Base-by-base conservation (phyloP, 2,329 filamentous ascomycete species). In the Phaeosphaeria sp. region DNA sequence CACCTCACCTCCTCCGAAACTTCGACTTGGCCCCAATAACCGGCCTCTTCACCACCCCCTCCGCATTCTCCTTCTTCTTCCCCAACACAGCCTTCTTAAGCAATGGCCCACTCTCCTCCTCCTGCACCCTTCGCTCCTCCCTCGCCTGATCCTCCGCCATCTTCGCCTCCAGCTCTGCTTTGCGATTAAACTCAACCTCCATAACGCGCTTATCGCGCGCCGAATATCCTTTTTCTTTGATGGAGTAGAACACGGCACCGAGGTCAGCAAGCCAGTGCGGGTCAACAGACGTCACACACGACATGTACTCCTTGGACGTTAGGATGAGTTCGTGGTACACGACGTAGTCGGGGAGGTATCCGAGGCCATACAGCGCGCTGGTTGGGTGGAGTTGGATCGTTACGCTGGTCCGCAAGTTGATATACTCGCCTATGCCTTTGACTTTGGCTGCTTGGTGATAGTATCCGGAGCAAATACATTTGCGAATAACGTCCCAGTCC, bases 251-350 rank as follows among this genome's bases (percentile, higher is more conserved):
- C 0, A 99, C 95, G 1, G 93, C 95, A 33, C 96, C 95, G 6
- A 99, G 83, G 74, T 99, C 95, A 6, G 95, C 95, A 42, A 99
- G 86, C 95, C 95, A 99, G 74, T 96, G 92, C 52, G 95, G 94
- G 75, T 99, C 95, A 1, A 99, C 95, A 1, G 92, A 88, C 4
- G 95, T 99, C 10, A 99, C 95, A 4, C 92, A 97, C 2, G 92
- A 96, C 88, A 99, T 97, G 81, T 98, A 99, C 75, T 98, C 95
- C 75, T 97, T 97, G 56, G 89, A 92, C 0, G 95, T 99, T 59
- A 99, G 87, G 68, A 99, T 97, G 57, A 99, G 86, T 78, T 99
- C 95, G 82, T 99, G 95, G 78, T 99, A 99, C 43, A 99, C 89
- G 52, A 99, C 92, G 72, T 98, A 98, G 74, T 99, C 95, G 1